Evolutionary conservation across 169 alveolate genomes (phyloP), one percentile per base, ranked within the genome.

Genomic region (Cryptosporidium meleagridis): DNA sequence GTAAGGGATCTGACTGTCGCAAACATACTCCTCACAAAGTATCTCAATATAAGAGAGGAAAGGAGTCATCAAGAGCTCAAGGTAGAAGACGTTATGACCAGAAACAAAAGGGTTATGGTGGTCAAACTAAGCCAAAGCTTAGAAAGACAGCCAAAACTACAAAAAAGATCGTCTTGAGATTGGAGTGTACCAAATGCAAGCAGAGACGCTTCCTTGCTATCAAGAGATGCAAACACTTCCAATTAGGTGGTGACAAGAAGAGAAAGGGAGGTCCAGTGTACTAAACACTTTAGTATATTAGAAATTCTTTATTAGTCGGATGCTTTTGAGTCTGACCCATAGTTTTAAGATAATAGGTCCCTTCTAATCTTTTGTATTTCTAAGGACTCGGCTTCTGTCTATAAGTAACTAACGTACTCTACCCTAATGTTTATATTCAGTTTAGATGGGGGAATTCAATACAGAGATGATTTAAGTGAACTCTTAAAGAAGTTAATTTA

Each of bases 51-150:
- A 98, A 97, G 97, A 98, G 97, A 87, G 99, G 99, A 85, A 98
- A 98, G 95, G 99, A 98, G 93, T 95, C 99, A 80, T 87, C 95
- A 62, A 95, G 93, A 87, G 99, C 97, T 53, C 98, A 97, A 95
- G 99, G 99, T 91, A 97, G 97, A 94, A 94, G 99, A 85, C 97
- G 99, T 92, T 98, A 98, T 96, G 99, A 98, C 95, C 95, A 94
- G 95, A 98, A 98, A 95, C 99, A 98, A 95, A 96, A 96, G 52
- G 99, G 99, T 85, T 98, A 96, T 93, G 99, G 99, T 62, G 99
- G 99, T 39, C 99, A 98, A 93, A 97, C 99, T 87, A 98, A 98
- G 94, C 99, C 99, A 62, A 96, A 98, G 91, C 97, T 98, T 96
- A 96, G 98, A 94, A 97, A 98, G 96, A 98, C 98, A 95, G 99